A percentile compares a stretch with the other conserved stretches of the same genome.
phyloP scores from a whole-genome alignment of 2,329 filamentous ascomycete species.

The Fusarium subtropicale region DNA sequence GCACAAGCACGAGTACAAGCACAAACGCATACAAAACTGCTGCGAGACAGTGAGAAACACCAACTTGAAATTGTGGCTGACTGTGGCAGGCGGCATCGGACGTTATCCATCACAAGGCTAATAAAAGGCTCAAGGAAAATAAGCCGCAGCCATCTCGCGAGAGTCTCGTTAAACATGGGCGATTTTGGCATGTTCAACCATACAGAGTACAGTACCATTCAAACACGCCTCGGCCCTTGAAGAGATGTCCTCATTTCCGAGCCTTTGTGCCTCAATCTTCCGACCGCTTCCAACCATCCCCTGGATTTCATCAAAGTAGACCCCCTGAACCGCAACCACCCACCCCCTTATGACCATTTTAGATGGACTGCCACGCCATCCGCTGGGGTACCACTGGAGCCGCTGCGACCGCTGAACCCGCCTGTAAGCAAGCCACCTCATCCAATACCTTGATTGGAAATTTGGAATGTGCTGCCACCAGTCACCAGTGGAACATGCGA shows the following conservation, averaged over 20 bases:
- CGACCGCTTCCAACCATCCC: constrained; percentile 28
- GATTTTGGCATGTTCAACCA: background rate
- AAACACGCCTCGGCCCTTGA: background rate
- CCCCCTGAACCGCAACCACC: constrained; percentile 23
- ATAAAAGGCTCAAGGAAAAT: background rate
- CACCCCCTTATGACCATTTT: constrained; percentile 17
- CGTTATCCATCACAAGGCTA: background rate
- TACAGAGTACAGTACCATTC: background rate
- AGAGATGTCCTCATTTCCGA: constrained; percentile 38
- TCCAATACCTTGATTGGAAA: constrained; percentile 42
- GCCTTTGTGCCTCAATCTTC: constrained; percentile 15
- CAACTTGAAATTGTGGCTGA: constrained; percentile 4
- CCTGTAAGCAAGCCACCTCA: constrained; percentile 44
- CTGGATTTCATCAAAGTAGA: constrained; percentile 25
- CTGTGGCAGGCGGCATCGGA: background rate
- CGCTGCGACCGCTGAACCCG: constrained; percentile 43
- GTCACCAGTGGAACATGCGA: constrained; percentile 46
- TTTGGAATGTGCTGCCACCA: constrained; percentile 46
- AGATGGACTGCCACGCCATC: constrained; percentile 7
- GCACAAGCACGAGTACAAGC: constrained; percentile 7
- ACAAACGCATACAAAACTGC: constrained; percentile 19
- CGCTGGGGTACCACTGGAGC: constrained; percentile 31
- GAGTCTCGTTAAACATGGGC: constrained; percentile 3
- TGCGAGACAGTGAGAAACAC: constrained; percentile 19
- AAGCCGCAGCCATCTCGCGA: background rate